These are phyloP conservation scores for Ganoderma lingzhi DNA, from an alignment of 1,284 basidiomycete genomes.

Conservation along the genomic window DNA sequence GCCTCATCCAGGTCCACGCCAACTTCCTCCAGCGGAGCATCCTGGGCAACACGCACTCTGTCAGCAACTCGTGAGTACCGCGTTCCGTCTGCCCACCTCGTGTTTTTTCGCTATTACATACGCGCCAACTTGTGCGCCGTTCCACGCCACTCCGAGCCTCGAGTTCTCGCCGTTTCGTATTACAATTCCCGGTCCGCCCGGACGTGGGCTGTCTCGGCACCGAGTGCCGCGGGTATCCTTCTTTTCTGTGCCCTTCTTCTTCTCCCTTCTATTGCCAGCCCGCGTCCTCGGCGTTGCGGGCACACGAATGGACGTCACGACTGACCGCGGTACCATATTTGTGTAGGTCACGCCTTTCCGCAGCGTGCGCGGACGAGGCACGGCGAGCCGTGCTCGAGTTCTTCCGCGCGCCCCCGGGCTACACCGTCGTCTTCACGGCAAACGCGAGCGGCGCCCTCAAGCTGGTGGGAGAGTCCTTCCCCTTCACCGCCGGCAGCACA, in stretches of 20 bases:
- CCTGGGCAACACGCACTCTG: conserved; percentile 83
- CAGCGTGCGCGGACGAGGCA: conserved; percentile 71
- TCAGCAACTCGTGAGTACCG: conserved; percentile 69
- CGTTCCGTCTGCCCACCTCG: conserved; percentile 7
- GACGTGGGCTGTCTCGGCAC: conserved; percentile 21
- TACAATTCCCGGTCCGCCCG: conserved; percentile 17
- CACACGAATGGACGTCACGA: conserved; percentile 6
- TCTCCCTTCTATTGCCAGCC: conserved; percentile 4
- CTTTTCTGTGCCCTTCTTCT: conserved; percentile 16
- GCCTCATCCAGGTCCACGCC: conserved; percentile 71
- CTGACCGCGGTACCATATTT: conserved; percentile 23
- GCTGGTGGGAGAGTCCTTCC: conserved; percentile 82
- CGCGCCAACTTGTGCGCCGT: background rate
- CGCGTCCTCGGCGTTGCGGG: conserved; percentile 9
- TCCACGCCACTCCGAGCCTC: background rate
- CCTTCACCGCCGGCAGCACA: conserved; percentile 62
- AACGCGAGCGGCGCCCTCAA: conserved; percentile 84
- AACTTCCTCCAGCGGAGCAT: conserved; percentile 70
- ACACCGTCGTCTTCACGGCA: conserved; percentile 83
- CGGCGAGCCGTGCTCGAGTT: conserved; percentile 74
- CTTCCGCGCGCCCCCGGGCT: conserved; percentile 76
- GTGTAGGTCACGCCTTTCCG: conserved; percentile 72
- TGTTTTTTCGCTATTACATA: conserved; percentile 8
- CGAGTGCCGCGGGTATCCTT: conserved; percentile 26
- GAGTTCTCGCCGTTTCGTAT: background rate